A percentile compares a stretch with the other conserved stretches of the same genome.
phyloP scores from a whole-genome alignment of 2,329 filamentous ascomycete species.

The Capronia epimyces region DNA sequence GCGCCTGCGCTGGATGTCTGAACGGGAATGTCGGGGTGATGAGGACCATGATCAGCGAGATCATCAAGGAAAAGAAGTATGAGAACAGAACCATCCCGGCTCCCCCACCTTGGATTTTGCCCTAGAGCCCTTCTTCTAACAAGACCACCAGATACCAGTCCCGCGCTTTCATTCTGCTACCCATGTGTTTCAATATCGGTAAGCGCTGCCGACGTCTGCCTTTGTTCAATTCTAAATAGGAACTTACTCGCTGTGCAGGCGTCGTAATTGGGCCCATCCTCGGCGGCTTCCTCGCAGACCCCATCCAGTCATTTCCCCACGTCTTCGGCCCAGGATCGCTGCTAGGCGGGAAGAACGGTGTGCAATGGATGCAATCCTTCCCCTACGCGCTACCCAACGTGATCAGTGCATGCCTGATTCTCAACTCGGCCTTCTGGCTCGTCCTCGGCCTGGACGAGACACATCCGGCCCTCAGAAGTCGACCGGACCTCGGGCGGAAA shows the following conservation, averaged over 20 bases:
- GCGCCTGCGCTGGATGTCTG: constrained; percentile 59
- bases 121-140: constrained; percentile 23
- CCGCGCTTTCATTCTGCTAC: constrained; percentile 54
- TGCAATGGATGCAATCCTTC: constrained; percentile 59
- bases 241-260: constrained; percentile 27
- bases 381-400: constrained; percentile 67
- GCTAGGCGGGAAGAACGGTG: constrained; percentile 53
- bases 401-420: constrained; percentile 57
- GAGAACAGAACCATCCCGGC: constrained; percentile 2
- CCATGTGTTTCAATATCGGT: constrained; percentile 66
- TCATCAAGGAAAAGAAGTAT: constrained; percentile 63
- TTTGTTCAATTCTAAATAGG: too few relatives aligned
- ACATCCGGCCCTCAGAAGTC: constrained; percentile 37
- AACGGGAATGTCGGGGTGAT: constrained; percentile 72
- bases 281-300: constrained; percentile 65
- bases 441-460: constrained; percentile 62
- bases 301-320: constrained; percentile 55
- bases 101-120: not conserved
- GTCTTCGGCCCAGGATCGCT: constrained; percentile 57
- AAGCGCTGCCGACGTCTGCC: constrained; percentile 28
- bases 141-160: constrained; percentile 38
- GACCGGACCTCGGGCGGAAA: constrained; percentile 39
- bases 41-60: constrained; percentile 68
- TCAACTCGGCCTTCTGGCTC: constrained; percentile 50
- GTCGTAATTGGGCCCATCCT: constrained; percentile 44